Evolutionary conservation across 305 asterid species (phyloP), one percentile per base, ranked within the genome.

Genomic region (Stenogyne calaminthoides): DNA sequence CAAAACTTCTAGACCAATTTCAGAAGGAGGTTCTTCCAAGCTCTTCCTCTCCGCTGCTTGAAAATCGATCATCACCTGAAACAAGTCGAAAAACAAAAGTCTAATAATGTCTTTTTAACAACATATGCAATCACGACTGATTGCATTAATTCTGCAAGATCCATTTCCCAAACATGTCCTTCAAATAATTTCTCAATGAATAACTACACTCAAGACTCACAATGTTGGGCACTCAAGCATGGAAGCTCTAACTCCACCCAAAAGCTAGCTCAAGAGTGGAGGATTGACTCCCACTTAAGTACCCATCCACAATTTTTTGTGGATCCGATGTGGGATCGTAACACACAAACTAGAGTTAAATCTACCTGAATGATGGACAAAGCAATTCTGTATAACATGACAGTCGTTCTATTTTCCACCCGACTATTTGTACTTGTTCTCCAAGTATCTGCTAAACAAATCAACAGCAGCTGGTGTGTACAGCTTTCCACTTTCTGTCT

Each of bases 401-500:
- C 89, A 76, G 94, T 97, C 49, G 98, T 95, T 86, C 98, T 95
- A 78, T 95, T 93, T 70, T 95, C 99, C n/a, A n/a, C n/a, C 46
- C 97, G 93, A 95, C 99, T 78, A 91, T 89, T 74, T 95, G 97
- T 67, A 93, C 97, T 85, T 95, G 99, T 78, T 95, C 99, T 73
- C 93, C 98, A 70, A 95, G 96, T 75, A 95, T 95, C n/a, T n/a
- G 70, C 99, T 93, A 80, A 95, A 95, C 78, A 95, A 86, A 86
- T 95, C 99, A 77, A 95, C 97, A 58, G 99, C 98, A 76, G 97
- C 98, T 54, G 99, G 99, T 5, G 99, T 95, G 81, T 95, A 95
- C 75, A 95, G 81, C 83, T 91, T 95, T 72, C 99, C 99, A 36
- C 89, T 96, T 15, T 93, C 98, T 9, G 97, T 93, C 78, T 86